Evolutionary conservation across 805 yeast species (phyloP).

Genomic region (Yarrowia osloensis): DNA sequence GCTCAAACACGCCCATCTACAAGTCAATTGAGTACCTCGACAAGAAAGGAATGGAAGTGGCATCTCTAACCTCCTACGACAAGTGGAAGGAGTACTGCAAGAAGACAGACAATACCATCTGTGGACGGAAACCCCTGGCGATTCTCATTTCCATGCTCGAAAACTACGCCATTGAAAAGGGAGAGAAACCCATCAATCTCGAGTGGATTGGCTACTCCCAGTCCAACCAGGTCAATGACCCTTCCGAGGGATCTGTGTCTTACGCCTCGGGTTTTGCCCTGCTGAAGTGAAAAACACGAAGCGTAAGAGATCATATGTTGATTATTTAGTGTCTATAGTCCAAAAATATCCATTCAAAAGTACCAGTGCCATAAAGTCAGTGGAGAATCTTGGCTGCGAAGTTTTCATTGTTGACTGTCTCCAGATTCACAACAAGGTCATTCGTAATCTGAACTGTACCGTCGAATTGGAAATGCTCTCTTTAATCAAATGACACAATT

Average conservation of each 20-base stretch:
- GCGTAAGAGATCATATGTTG: too few relatives aligned
- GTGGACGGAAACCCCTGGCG: constrained; percentile 85
- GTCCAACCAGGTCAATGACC: constrained; percentile 55
- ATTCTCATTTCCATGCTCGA: constrained; percentile 54
- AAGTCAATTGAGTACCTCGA: constrained; percentile 76
- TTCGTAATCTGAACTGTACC: too few relatives aligned
- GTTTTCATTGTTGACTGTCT: too few relatives aligned
- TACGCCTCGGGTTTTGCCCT: constrained; percentile 77
- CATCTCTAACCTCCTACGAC: constrained; percentile 55
- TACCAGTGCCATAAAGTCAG: too few relatives aligned
- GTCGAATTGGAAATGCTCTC: too few relatives aligned
- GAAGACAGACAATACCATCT: constrained; percentile 81
- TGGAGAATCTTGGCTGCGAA: too few relatives aligned
- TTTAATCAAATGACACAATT: too few relatives aligned
- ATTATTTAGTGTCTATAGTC: neutral
- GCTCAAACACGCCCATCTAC: constrained; percentile 53
- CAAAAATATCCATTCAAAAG: too few relatives aligned
- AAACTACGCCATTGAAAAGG: constrained; percentile 34
- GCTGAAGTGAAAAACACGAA: too few relatives aligned
- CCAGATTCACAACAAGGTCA: too few relatives aligned
- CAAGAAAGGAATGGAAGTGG: constrained; percentile 63
- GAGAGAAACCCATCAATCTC: constrained; percentile 44
- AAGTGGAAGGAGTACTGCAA: constrained; percentile 69
- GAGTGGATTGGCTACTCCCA: constrained; percentile 82
- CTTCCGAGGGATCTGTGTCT: constrained; percentile 79